These are phyloP conservation scores for Rhizopus delemar DNA, from an alignment of 371 early-diverging fungal species.

Conservation along the genomic window DNA sequence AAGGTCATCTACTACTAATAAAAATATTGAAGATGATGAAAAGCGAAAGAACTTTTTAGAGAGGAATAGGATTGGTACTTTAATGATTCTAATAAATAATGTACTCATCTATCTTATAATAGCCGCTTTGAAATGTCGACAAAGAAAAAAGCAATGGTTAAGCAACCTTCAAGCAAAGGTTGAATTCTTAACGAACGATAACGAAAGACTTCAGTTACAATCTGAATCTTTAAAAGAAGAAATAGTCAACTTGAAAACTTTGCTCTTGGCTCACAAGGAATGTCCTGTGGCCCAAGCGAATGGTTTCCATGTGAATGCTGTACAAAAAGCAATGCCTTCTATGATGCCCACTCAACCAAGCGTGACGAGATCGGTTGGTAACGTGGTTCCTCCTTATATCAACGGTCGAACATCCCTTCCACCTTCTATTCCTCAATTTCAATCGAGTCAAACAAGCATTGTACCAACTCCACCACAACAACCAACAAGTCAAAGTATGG, in stretches of 20 bases:
- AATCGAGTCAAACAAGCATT: slow-evolving; percentile 10
- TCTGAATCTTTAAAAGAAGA: slow-evolving; percentile 70
- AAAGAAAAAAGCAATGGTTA: slow-evolving; percentile 87
- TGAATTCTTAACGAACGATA: slow-evolving; percentile 71
- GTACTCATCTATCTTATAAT: background rate
- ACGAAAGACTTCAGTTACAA: slow-evolving; percentile 71
- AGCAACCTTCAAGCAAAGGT: slow-evolving; percentile 76
- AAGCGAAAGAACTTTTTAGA: slow-evolving; percentile 81
- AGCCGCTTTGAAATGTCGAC: slow-evolving; percentile 88
- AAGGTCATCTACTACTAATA: slow-evolving; percentile 40
- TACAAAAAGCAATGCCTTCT: slow-evolving; percentile 29
- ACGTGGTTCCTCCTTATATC: too few species aligned
- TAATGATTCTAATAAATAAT: too few species aligned
- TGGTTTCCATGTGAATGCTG: slow-evolving; percentile 43
- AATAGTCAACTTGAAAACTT: slow-evolving; percentile 71
- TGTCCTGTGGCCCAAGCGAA: slow-evolving; percentile 69
- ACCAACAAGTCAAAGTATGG: slow-evolving; percentile 24
- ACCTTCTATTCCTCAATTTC: slow-evolving; percentile 11
- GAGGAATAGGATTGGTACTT: slow-evolving; percentile 76
- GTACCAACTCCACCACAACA: slow-evolving; percentile 15
- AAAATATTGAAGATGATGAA: slow-evolving; percentile 54
- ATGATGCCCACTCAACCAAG: slow-evolving; percentile 7
- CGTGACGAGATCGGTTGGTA: too few species aligned
- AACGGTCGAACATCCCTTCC: background rate
- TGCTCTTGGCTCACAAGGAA: slow-evolving; percentile 68